Evolutionary conservation across 768 basidiomycete genomes (phyloP).

Genomic region (Suillus decipiens): DNA sequence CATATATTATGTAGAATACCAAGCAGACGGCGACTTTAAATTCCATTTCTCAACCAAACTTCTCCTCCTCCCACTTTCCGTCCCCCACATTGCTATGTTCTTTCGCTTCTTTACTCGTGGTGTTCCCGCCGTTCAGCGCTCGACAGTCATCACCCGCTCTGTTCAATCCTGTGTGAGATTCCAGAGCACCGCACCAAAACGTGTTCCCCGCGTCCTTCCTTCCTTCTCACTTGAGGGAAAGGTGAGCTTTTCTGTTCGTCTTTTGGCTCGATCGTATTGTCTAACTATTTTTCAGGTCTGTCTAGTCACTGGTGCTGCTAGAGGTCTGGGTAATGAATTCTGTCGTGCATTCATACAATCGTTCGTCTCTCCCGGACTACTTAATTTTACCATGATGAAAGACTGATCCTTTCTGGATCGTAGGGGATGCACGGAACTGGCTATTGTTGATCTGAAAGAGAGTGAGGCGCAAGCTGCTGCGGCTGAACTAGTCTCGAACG

Average conservation of each 20-base stretch:
- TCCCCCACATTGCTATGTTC: constrained; percentile 28
- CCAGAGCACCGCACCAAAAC: constrained; percentile 30
- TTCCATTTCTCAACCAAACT: constrained; percentile 17
- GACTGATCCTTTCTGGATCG: constrained; percentile 11
- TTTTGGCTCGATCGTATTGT: constrained; percentile 3
- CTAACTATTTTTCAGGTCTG: constrained; percentile 59
- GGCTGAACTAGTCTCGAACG: constrained; percentile 57
- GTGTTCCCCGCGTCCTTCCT: constrained; percentile 55
- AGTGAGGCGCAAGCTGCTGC: constrained; percentile 69
- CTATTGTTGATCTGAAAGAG: constrained; percentile 79
- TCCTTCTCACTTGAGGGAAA: constrained; percentile 80
- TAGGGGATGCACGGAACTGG: constrained; percentile 81
- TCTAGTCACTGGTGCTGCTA: constrained; percentile 90
- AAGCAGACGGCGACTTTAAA: constrained; percentile 19
- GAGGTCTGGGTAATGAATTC: constrained; percentile 89
- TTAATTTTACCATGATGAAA: background rate
- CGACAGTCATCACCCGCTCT: constrained; percentile 17
- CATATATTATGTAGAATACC: constrained; percentile 12
- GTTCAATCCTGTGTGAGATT: constrained; percentile 18
- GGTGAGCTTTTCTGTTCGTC: constrained; percentile 38
- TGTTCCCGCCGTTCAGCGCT: constrained; percentile 16
- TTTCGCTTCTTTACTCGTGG: constrained; percentile 29
- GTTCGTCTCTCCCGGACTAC: constrained; percentile 37
- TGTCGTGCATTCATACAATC: constrained; percentile 88
- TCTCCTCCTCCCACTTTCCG: constrained; percentile 14